Evolutionary conservation across 495 filamentous ascomycete genomes (phyloP), one percentile per base, ranked within the genome.

Genomic region (Achaetomiella virescens): DNA sequence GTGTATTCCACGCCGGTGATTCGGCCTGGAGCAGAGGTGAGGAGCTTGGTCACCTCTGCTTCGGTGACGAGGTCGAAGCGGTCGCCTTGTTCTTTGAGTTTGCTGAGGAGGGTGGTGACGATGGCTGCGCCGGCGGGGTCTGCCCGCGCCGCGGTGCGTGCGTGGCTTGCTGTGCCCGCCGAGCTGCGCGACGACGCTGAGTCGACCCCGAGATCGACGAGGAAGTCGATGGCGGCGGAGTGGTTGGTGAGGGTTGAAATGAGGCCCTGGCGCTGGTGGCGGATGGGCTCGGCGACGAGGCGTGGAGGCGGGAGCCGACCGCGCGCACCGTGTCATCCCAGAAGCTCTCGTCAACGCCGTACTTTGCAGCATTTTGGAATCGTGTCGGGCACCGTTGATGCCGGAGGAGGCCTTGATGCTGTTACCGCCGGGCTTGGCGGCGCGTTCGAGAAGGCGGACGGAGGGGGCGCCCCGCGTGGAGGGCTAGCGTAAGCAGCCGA

Each of bases 341-440:
- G 62, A 84, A 84, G 3, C 52, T 60, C 1, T 62, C 62, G 43
- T 76, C 73, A 20, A 63, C 62, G 10, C 60, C 48, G 17, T 47
- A 50, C 38, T 46, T 21, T 41, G 52, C 57, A 3, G n/a, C 52
- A n/a, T 64, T 57, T 59, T 83, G 80, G 56, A 75, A 81, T 15
- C 68, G 66, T 0, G 80, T 82, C 14, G 74, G 73, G 79, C 78
- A 7, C 80, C 82, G 60, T 83, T 85, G 66, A 85, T 85, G 4
- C 81, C 80, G 0, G 80, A 83, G 0, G 81, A 82, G 1, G 81
- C 81, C 60, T 84, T 84, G 65, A 83, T 81, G 62, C 71, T 77
- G 59, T 84, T 84, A 8, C 81, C 81, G n/a, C 81, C 81, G 0
- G 80, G 80, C 55, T 79, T 81, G 11, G 73, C 51, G 10, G 72